Evolutionary conservation across 331 rosid genomes (phyloP), one percentile per base, ranked within the genome.

Genomic region (Acacia pycnantha): DNA sequence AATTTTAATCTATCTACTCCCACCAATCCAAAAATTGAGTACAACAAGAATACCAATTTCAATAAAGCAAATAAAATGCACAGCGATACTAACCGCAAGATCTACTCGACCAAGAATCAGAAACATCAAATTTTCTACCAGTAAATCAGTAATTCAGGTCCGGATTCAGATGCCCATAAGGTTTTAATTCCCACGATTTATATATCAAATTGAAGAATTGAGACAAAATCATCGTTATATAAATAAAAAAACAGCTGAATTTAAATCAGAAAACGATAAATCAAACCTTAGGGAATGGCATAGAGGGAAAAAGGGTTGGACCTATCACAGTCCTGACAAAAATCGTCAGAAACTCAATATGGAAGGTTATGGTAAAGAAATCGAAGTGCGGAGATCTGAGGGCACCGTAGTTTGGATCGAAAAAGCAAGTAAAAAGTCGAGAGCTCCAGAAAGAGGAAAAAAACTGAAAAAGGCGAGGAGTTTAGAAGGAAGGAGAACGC

Each of bases 311-410:
- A 73, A 75, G 82, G 24, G n/a, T 64, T 74, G 78, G 59, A 88
- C 82, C 79, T 77, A 53, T 53, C 77, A 47, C 70, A 4, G 44
- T 75, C 65, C 12, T 66, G 77, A 53, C 40, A 27, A 56, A 70
- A 75, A 74, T 27, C 8, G 46, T 44, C 70, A 15, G 77, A 70
- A 82, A 65, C 14, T 27, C 56, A 46, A 66, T 8, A 46, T 72
- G 46, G 35, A 69, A 71, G 76, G 64, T 24, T 41, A 43, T 58
- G 70, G 66, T 4, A 22, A 59, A 37, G 73, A 19, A 48, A 73
- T 31, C 59, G 68, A 70, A 78, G 90, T 47, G 33, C 82, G 89
- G 84, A 86, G 95, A 91, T 92, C 90, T 65, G 68, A 80, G 81
- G 89, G 77, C 77, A 81, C 61, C 83, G 92, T 29, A 77, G 83